Evolutionary conservation across 129 eudicot species (phyloP), one percentile per base, ranked within the genome.

Genomic region (Chrysanthemum seticuspe): DNA sequence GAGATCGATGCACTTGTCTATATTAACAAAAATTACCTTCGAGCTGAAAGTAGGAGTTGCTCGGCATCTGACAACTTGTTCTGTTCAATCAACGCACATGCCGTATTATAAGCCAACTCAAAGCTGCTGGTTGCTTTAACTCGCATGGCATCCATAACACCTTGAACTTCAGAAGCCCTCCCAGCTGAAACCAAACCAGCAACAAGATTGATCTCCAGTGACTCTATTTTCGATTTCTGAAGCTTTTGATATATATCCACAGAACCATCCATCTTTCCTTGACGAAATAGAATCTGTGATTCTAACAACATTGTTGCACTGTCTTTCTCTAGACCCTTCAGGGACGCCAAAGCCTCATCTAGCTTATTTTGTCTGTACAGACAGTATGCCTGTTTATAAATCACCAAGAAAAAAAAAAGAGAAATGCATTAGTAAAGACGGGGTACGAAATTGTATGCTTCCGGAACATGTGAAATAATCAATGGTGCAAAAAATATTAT

Each of bases 121-220:
- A 81, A 90, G 80, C 85, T 94, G 83, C 86, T 94, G 25, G 91
- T 90, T 74, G 98, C 89, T 78, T 87, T 90, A 65, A 94, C 87
- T 78, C 81, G 69, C 72, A 87, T 80, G 48, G 89, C 70, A 48
- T 90, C 96, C 74, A 94, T n/a, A 31, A 68, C 78, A 23, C 84
- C 87, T 85, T 94, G 92, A 79, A 94, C 98, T 80, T 94, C 97
- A 69, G 91, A 74, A 80, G 93, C 78, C 76, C 83, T 91, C 44
- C 98, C 97, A 78, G 96, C 90, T 27, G 90, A 78, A 84, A 94
- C 97, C 85, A 94, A 82, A 71, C 89, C 87, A 81, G 98, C 97
- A 74, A 90, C 89, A 61, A 87, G 70, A 79, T 94, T 94, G 59
- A 87, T 79, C 85, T 93, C 98, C 60, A 94, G 65, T 4, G 87